phyloP scores from a whole-genome alignment of 2,329 filamentous ascomycete genomes.

The Penicillium sp. region DNA sequence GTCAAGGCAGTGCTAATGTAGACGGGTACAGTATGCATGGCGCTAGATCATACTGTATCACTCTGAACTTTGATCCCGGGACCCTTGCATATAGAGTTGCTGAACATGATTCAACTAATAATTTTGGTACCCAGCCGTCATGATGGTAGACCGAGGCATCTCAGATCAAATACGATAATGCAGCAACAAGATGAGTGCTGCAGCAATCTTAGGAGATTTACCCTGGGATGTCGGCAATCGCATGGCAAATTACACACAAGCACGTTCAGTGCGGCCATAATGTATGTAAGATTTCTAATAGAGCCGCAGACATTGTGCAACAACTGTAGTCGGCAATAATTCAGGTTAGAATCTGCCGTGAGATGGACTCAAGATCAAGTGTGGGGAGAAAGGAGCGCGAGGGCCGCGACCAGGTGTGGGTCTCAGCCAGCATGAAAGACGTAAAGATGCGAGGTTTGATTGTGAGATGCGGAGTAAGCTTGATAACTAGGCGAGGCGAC shows the following conservation, averaged over 20 bases:
- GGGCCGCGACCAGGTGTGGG: not conserved
- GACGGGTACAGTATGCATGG: not conserved
- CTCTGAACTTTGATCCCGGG: not conserved
- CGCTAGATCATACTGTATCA: not conserved
- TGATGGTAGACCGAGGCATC: not conserved
- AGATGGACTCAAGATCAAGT: not conserved
- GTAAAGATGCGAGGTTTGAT: not conserved
- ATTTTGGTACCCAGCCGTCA: not conserved
- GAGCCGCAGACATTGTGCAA: not conserved
- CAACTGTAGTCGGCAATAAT: constrained; percentile 4
- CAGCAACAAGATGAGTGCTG: not conserved
- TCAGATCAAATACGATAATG: not conserved
- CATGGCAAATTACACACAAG: not conserved
- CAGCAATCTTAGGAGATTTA: not conserved
- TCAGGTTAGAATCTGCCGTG: constrained; percentile 3
- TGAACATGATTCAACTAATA: not conserved
- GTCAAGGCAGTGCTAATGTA: not conserved
- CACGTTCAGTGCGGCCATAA: not conserved
- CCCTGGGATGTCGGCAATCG: not conserved
- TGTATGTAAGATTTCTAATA: not conserved
- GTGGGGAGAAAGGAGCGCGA: not conserved
- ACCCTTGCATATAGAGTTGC: not conserved
- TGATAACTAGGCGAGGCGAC: not conserved
- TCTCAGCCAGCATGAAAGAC: constrained; percentile 1
- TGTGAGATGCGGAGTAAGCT: not conserved